Evolutionary conservation across 2,329 filamentous ascomycete genomes (phyloP).

Genomic region (Aspergillus pseudoviridinutans): DNA sequence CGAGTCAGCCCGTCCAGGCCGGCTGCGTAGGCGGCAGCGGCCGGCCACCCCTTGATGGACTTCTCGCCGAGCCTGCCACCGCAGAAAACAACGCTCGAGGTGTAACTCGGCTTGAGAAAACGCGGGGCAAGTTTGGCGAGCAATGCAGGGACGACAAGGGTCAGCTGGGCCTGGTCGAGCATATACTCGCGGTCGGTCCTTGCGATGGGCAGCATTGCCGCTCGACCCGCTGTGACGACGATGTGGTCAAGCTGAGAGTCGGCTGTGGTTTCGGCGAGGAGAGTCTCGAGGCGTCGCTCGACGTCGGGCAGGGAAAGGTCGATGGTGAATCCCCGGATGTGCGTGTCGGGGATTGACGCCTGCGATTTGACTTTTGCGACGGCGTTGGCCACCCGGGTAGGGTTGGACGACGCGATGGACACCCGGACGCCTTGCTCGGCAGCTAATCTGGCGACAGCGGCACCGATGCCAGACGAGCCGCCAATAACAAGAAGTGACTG

Average conservation of each 20-base stretch:
- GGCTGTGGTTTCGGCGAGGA: constrained; percentile 38
- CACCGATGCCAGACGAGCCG: constrained; percentile 52
- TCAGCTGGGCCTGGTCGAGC: too few relatives aligned
- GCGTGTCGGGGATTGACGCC: constrained; percentile 36
- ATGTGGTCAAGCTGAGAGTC: constrained; percentile 45
- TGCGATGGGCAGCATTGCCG: too few relatives aligned
- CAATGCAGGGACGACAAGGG: too few relatives aligned
- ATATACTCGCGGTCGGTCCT: too few relatives aligned
- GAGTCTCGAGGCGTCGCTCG: constrained; percentile 39
- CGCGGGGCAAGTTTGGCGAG: too few relatives aligned
- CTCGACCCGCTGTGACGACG: constrained; percentile 46
- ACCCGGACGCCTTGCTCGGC: constrained; percentile 48
- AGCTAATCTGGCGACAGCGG: constrained; percentile 47
- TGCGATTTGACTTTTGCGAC: constrained; percentile 34
- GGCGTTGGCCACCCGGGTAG: constrained; percentile 36
- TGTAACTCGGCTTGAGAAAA: background rate
- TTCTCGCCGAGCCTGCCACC: too few relatives aligned
- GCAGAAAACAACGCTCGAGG: too few relatives aligned
- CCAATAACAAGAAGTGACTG: constrained; percentile 46
- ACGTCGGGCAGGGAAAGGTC: constrained; percentile 42
- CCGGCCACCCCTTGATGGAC: too few relatives aligned
- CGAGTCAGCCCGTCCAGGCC: too few relatives aligned
- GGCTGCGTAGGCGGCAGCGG: too few relatives aligned
- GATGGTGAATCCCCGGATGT: constrained; percentile 40
- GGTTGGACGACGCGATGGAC: constrained; percentile 46